These are phyloP conservation scores for Lunasporangiospora selenospora DNA, from an alignment of 192 early-diverging fungal species.

Conservation along the genomic window DNA sequence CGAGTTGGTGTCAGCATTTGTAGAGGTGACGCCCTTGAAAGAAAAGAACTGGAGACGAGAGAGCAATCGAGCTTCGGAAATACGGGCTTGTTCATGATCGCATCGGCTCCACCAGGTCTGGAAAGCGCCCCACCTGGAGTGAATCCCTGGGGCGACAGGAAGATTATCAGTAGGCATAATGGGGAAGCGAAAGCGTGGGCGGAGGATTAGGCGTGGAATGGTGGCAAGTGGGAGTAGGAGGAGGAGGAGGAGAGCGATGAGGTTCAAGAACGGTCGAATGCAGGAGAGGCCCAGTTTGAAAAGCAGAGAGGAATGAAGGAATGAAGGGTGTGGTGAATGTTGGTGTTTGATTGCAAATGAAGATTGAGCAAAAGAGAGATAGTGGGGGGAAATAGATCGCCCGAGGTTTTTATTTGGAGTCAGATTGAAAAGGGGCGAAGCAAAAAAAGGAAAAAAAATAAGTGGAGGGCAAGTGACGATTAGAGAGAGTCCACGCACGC, in stretches of 20 bases:
- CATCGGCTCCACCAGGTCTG: conserved; percentile 37
- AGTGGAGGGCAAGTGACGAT: too few relatives aligned
- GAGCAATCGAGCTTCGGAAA: conserved; percentile 66
- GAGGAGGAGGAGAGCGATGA: background rate
- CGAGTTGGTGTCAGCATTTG: conserved; percentile 11
- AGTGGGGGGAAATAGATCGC: too few relatives aligned
- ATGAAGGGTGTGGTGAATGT: too few relatives aligned
- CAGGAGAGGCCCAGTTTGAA: background rate
- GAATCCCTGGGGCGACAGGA: conserved; percentile 31
- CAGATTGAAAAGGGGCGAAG: too few relatives aligned
- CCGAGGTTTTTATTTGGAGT: too few relatives aligned
- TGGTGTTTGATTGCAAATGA: too few relatives aligned
- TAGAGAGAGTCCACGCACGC: too few relatives aligned
- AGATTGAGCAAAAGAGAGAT: too few relatives aligned
- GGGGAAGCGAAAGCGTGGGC: conserved; percentile 44
- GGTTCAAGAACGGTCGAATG: too few relatives aligned
- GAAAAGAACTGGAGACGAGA: conserved; percentile 59
- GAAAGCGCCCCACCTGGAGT: conserved; percentile 41
- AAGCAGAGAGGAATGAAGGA: too few relatives aligned
- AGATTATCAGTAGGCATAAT: conserved; percentile 41
- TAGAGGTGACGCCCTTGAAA: conserved; percentile 44
- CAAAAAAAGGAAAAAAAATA: too few relatives aligned
- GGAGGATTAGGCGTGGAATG: conserved; percentile 37
- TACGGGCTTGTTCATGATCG: conserved; percentile 32
- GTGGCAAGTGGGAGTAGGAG: conserved; percentile 8